Base-by-base conservation (phyloP, 2,329 filamentous ascomycete species). In the Alternaria conjuncta region DNA sequence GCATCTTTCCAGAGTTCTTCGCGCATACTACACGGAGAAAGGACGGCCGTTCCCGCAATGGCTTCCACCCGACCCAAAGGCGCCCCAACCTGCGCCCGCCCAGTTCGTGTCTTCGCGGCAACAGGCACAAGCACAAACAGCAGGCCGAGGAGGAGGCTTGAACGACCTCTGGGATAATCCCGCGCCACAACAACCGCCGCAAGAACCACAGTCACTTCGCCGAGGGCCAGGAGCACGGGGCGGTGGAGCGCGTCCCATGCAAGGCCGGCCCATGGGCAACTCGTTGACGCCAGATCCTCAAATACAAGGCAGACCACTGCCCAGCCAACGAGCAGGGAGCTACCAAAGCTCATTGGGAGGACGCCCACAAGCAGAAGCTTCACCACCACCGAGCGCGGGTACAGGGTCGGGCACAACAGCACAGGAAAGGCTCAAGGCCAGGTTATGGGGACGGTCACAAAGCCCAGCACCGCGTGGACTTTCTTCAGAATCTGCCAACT, bases 21-120 rank as follows among this genome's bases (percentile, higher is more conserved):
- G 96, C 74, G 91, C 89, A 72, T 97, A 98, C 86, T 98, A 99
- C 85, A 88, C 85, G 55, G 94, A 98, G 80, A 96, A 96, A 77
- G 92, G 91, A 71, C 89, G 90, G 21, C 86, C 89, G 2, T 92
- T 94, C 67, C 96, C 96, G 1, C 82, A 85, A 71, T 98, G 96
- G 95, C 89, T 98, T 8, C 93, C 94, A 8, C 90, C 92, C 6
- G 93, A 97, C 79, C 94, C 93, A n/a, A 95, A 93, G 81, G 88
- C 87, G 5, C 88, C 89, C 45, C 71, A 71, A 53, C 51, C 86
- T 21, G 71, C 83, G 5, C 82, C 81, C 11, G 69, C 68, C 79
- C 87, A 61, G 78, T 88, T 65, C 84, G 87, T 80, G 81, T 86
- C 67, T 79, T 86, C 78, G 76, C 78, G 73, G 43, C 75, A 76